Evolutionary conservation across 352 stramenopile species (phyloP).

Genomic region (Globisporangium parvum): DNA sequence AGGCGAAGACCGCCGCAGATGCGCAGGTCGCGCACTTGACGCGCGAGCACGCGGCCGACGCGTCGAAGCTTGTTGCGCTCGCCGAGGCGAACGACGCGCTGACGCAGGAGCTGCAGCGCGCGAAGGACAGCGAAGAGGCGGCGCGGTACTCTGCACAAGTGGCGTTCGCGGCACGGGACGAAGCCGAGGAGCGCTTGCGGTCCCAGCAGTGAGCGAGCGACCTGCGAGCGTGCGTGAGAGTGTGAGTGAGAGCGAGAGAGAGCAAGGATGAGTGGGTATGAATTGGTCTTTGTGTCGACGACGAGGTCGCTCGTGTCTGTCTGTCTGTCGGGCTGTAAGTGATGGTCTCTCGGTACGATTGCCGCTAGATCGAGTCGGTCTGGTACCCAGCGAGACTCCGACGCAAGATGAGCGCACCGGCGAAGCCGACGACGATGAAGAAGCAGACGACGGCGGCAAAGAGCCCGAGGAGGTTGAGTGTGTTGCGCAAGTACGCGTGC

Average conservation of each 20-base stretch:
- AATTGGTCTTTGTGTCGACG: conserved; percentile 8
- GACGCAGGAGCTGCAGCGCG: conserved; percentile 32
- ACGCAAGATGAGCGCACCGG: conserved; percentile 60
- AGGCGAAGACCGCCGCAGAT: conserved; percentile 1
- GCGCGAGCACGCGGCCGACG: background rate
- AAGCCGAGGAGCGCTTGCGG: conserved; percentile 40
- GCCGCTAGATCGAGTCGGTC: conserved; percentile 69
- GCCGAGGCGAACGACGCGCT: conserved; percentile 28
- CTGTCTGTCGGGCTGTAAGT: background rate
- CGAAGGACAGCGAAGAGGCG: conserved; percentile 67
- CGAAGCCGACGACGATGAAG: conserved; percentile 72
- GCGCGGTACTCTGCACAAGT: conserved; percentile 64
- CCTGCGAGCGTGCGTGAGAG: conserved; percentile 1
- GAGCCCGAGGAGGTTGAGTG: conserved; percentile 58
- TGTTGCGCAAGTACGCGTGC: conserved; percentile 56
- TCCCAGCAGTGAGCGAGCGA: conserved; percentile 19
- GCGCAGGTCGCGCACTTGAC: conserved; percentile 1
- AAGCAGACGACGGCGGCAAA: conserved; percentile 63
- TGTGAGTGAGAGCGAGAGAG: background rate
- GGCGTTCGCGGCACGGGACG: conserved; percentile 61
- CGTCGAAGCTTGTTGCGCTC: conserved; percentile 7
- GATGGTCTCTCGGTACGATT: background rate
- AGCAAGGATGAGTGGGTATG: conserved; percentile 20
- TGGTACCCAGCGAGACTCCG: conserved; percentile 74
- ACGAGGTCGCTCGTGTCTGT: background rate